Evolutionary conservation across 768 basidiomycete species (phyloP).

Genomic region (Suillus discolor): DNA sequence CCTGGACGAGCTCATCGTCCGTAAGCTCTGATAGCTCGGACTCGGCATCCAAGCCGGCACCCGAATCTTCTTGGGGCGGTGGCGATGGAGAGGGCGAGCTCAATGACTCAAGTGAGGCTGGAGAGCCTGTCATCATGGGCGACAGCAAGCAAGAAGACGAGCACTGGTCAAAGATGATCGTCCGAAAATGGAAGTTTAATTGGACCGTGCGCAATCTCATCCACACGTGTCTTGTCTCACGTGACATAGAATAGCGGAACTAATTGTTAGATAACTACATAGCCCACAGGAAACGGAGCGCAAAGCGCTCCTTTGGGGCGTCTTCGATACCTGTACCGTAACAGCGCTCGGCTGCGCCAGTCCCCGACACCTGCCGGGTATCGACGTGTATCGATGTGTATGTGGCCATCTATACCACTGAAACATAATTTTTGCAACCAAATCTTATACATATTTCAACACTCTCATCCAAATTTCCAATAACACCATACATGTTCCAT

Average conservation of each 20-base stretch:
- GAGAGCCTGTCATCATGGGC: slow-evolving; percentile 55
- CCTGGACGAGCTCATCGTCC: slow-evolving; percentile 71
- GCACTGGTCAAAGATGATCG: slow-evolving; percentile 10
- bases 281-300: too few relatives aligned
- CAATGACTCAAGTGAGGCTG: slow-evolving; percentile 68
- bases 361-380: too few relatives aligned
- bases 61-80: slow-evolving; percentile 33
- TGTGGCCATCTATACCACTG: too few relatives aligned
- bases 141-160: slow-evolving; percentile 12
- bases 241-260: not conserved
- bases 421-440: too few relatives aligned
- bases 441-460: too few relatives aligned
- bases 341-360: too few relatives aligned
- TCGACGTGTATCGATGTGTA: too few relatives aligned
- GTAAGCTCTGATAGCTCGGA: slow-evolving; percentile 86
- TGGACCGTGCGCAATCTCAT: slow-evolving; percentile 11
- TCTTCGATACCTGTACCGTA: too few relatives aligned
- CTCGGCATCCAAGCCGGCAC: slow-evolving; percentile 56
- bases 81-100: slow-evolving; percentile 53
- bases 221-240: slow-evolving; percentile 3
- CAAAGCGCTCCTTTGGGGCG: too few relatives aligned
- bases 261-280: not conserved
- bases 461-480: too few relatives aligned
- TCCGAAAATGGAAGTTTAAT: slow-evolving; percentile 6
- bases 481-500: too few relatives aligned